These are phyloP conservation scores for Gremmenia infestans DNA, from an alignment of 2,329 filamentous ascomycete genomes.

Conservation along the genomic window DNA sequence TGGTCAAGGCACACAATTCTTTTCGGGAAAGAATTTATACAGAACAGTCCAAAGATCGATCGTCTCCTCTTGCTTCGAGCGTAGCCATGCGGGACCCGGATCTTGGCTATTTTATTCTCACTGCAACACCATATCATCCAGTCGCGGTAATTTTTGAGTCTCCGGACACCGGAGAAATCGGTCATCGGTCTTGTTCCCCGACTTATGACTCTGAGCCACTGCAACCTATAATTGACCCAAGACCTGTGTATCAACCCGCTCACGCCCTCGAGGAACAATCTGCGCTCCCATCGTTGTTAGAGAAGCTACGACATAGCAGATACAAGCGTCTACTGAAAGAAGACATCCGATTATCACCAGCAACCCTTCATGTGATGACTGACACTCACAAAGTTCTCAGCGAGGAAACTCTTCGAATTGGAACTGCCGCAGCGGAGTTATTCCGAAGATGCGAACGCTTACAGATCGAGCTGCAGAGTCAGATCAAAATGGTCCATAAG, in stretches of 20 bases:
- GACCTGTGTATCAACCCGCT: conserved; percentile 61
- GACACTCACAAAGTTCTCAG: conserved; percentile 68
- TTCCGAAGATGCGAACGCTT: conserved; percentile 67
- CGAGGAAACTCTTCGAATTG: conserved; percentile 63
- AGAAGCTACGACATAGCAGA: conserved; percentile 52
- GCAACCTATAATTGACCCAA: conserved; percentile 53
- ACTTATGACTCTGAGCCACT: conserved; percentile 39
- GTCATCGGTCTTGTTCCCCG: conserved; percentile 41
- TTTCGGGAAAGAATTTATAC: conserved; percentile 53
- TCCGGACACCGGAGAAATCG: conserved; percentile 48
- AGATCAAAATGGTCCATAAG: conserved; percentile 61
- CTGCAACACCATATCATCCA: conserved; percentile 53
- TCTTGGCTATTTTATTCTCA: conserved; percentile 59
- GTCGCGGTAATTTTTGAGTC: conserved; percentile 55
- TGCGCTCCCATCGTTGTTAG: conserved; percentile 50
- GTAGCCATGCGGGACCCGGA: conserved; percentile 55
- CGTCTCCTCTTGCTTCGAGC: conserved; percentile 48
- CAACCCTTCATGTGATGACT: conserved; percentile 66
- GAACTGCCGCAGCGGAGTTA: conserved; percentile 65
- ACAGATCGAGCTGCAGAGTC: conserved; percentile 61
- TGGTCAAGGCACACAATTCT: conserved; percentile 54
- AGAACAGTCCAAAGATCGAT: conserved; percentile 41
- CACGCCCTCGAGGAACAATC: conserved; percentile 55
- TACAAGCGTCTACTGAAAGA: conserved; percentile 59
- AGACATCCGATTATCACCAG: conserved; percentile 63